A percentile compares a stretch with the other conserved stretches of the same genome.
Evolutionary conservation across 75 land plant species (phyloP).

Genomic region (Larix kaempferi): DNA sequence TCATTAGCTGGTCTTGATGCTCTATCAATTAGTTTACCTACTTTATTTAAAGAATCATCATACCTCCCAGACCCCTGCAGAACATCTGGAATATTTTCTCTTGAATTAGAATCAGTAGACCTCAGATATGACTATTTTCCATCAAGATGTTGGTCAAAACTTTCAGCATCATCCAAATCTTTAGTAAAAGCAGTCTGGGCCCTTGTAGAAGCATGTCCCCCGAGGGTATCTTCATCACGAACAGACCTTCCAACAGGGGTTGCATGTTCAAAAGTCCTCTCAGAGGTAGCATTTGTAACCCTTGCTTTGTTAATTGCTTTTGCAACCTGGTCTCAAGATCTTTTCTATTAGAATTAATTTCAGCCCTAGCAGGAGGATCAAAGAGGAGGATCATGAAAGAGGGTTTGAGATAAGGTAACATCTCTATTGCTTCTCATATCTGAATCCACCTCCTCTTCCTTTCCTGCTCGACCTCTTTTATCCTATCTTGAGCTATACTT

Average conservation of each 20-base stretch:
- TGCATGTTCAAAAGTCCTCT: not conserved
- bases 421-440: constrained; percentile 1
- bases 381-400: no score
- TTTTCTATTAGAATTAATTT: constrained; percentile 1
- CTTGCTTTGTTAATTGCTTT: not conserved
- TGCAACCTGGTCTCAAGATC: constrained; percentile 1
- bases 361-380: not conserved
- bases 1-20: no score
- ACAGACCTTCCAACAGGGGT: not conserved
- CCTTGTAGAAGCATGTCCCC: constrained; percentile 1
- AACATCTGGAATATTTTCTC: constrained; percentile 2
- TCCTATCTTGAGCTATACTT: not conserved
- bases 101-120: constrained; percentile 11
- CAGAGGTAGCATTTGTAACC: not conserved
- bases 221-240: no score
- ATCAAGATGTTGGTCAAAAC: not conserved
- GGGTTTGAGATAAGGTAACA: not conserved
- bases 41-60: no score
- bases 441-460: not conserved
- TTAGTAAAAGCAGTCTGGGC: not conserved
- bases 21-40: no score
- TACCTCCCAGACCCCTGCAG: constrained; percentile 20
- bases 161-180: constrained; percentile 3
- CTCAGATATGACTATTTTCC: constrained; percentile 13
- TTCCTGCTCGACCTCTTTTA: not conserved